Conservation (phyloP, 2,329 filamentous ascomycete species). For the Fusarium sp. region DNA sequence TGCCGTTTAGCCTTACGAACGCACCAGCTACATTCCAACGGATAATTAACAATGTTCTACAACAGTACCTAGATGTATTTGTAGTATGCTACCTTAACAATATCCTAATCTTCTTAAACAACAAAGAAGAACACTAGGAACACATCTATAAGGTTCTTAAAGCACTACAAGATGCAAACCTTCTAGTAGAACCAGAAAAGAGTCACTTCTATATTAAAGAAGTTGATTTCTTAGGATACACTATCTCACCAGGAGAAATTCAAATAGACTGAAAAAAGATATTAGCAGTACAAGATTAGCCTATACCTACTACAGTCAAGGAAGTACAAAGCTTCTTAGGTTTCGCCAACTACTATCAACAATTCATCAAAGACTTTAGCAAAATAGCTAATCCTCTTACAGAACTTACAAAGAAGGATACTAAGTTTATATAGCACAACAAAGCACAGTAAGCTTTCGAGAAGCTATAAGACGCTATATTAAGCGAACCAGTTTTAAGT, state of each 20-base stretch:
- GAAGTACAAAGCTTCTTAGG: slow-evolving; percentile 31
- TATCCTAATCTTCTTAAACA: slow-evolving; percentile 38
- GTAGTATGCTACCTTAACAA: slow-evolving; percentile 35
- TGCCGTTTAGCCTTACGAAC: not conserved
- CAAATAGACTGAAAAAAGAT: slow-evolving; percentile 30
- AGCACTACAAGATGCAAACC: slow-evolving; percentile 20
- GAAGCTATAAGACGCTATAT: not conserved
- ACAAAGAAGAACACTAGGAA: slow-evolving; percentile 27
- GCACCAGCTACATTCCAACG: slow-evolving; percentile 19
- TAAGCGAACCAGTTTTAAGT: not conserved
- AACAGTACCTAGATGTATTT: slow-evolving; percentile 29
- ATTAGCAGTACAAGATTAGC: not conserved
- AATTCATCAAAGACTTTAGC: slow-evolving; percentile 10
- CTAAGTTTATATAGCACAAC: not conserved
- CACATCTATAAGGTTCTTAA: slow-evolving; percentile 29
- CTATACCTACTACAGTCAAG: not conserved
- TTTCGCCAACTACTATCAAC: slow-evolving; percentile 10
- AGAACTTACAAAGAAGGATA: not conserved
- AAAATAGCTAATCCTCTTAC: not conserved
- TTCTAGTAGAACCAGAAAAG: slow-evolving; percentile 29
- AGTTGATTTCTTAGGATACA: slow-evolving; percentile 27
- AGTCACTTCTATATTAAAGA: slow-evolving; percentile 24
- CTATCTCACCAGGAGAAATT: slow-evolving; percentile 18
- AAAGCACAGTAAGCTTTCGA: not conserved
- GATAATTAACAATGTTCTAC: slow-evolving; percentile 35